phyloP scores from a whole-genome alignment of 148 eudicot genomes.

The Vaccinium corymbosum region DNA sequence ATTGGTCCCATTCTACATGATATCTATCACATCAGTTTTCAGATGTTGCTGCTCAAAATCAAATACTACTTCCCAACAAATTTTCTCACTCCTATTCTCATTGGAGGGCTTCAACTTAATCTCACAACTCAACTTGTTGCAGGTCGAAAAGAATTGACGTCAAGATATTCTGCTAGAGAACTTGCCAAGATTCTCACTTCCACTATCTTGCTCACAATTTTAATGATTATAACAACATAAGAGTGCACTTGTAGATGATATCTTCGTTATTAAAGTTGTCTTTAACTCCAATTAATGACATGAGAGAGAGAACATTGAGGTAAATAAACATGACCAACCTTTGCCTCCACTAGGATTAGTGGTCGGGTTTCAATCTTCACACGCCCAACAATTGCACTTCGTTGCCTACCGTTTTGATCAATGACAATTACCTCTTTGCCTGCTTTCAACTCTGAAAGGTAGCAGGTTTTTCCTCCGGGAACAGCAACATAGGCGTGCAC shows the following conservation, averaged over 20 bases:
- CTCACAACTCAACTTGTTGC: background rate
- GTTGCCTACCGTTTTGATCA: conserved; percentile 65
- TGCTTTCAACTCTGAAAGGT: conserved; percentile 81
- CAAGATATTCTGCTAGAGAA: background rate
- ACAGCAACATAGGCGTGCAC: conserved; percentile 93
- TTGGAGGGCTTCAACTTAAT: background rate
- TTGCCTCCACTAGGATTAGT: conserved; percentile 72
- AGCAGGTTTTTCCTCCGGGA: conserved; percentile 88
- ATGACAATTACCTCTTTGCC: conserved; percentile 82
- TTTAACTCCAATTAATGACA: conserved; percentile 2
- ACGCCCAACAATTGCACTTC: conserved; percentile 83
- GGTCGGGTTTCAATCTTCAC: conserved; percentile 89
- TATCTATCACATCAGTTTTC: background rate
- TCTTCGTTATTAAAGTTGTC: background rate
- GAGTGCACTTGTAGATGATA: background rate
- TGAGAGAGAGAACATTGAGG: background rate
- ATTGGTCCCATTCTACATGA: background rate
- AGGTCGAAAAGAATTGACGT: background rate
- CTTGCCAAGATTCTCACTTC: background rate
- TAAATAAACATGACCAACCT: conserved; percentile 38
- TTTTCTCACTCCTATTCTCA: background rate
- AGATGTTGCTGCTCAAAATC: background rate
- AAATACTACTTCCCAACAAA: background rate
- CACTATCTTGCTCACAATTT: background rate
- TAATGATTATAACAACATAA: background rate